These are phyloP conservation scores for Mortierella sp. DNA, from an alignment of 371 early-diverging fungal species.

Conservation along the genomic window DNA sequence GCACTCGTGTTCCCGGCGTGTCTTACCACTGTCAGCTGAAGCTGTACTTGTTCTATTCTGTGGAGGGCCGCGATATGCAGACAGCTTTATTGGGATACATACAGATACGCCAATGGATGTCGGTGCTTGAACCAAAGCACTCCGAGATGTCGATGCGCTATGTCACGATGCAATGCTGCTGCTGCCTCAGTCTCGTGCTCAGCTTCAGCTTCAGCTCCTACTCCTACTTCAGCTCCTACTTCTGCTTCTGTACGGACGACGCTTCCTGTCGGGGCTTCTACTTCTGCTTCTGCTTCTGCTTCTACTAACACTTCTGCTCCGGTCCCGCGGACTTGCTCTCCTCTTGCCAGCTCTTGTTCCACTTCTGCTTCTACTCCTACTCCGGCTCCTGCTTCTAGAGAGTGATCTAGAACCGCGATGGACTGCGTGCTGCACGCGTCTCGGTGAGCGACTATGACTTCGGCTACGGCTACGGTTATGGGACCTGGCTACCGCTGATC, in stretches of 20 bases:
- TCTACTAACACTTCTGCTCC: conserved; percentile 7
- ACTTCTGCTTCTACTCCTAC: conserved; percentile 14
- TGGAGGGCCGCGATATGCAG: too few species aligned
- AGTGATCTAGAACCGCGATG: conserved; percentile 4
- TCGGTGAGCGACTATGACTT: conserved; percentile 1
- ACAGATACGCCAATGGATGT: too few species aligned
- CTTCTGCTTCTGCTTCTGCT: conserved; percentile 30
- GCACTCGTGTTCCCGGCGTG: too few species aligned
- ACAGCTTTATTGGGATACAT: too few species aligned
- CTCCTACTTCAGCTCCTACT: conserved; percentile 6
- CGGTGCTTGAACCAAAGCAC: too few species aligned
- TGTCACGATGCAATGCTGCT: background rate
- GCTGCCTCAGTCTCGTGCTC: background rate
- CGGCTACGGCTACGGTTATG: conserved; percentile 5
- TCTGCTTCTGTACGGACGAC: conserved; percentile 1
- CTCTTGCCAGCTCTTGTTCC: conserved; percentile 6
- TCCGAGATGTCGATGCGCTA: too few species aligned
- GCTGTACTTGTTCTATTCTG: too few species aligned
- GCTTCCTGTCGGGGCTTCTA: conserved; percentile 22
- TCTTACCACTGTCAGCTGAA: too few species aligned
- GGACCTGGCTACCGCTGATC: conserved; percentile 3
- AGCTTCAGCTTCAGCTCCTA: conserved; percentile 2
- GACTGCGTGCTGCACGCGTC: background rate
- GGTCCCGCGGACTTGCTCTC: background rate
- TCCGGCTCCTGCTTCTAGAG: conserved; percentile 14